phyloP scores from a whole-genome alignment of 148 eudicot species.

The Linanthus parryae region DNA sequence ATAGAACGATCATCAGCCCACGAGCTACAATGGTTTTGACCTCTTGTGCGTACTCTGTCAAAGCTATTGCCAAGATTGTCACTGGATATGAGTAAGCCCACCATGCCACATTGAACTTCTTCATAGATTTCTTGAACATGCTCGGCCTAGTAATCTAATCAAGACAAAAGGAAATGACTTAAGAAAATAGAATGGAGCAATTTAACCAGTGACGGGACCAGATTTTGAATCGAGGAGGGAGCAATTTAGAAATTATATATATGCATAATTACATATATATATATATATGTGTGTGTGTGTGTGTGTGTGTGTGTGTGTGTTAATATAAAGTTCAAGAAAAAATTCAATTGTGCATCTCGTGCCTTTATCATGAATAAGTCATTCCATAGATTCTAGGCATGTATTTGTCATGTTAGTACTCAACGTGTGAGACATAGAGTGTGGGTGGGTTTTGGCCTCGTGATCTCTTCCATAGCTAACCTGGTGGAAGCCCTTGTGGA shows the following conservation, averaged over 20 bases:
- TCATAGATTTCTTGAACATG: slow-evolving; percentile 41
- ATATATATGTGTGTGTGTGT: no score
- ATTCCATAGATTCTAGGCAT: no score
- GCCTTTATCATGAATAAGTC: no score
- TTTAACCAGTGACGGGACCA: background rate
- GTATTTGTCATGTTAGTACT: no score
- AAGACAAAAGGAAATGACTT: background rate
- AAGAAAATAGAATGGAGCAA: background rate
- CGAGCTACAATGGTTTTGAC: slow-evolving; percentile 25
- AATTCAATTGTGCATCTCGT: no score
- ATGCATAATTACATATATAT: no score
- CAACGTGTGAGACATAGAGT: no score
- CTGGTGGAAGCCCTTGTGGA: no score
- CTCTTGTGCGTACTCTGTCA: slow-evolving; percentile 33
- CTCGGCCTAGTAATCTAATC: slow-evolving; percentile 52
- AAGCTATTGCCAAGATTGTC: slow-evolving; percentile 32
- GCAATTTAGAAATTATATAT: background rate
- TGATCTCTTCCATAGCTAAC: no score
- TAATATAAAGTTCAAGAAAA: no score
- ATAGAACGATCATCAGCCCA: slow-evolving; percentile 33
- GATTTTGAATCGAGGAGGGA: background rate
- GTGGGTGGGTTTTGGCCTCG: no score
- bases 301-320: no score
- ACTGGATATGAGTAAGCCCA: slow-evolving; percentile 69
- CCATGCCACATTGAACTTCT: slow-evolving; percentile 52